phyloP scores from a whole-genome alignment of 352 stramenopile genomes.

The Aphanomyces astaci region DNA sequence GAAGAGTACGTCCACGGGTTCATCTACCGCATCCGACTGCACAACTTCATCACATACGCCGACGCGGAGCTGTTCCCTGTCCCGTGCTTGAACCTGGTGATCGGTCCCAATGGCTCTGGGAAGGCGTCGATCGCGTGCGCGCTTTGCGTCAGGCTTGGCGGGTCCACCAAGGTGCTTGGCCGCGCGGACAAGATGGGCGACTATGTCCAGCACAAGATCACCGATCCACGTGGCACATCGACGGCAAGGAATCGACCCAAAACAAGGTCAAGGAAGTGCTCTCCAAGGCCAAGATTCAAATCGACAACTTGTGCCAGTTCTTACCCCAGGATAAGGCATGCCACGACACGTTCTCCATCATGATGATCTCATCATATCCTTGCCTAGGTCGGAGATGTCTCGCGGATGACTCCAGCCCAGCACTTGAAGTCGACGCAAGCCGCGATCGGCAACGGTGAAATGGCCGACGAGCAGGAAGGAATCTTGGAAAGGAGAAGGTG shows the following conservation, averaged over 20 bases:
- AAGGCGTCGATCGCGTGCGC: constrained; percentile 95
- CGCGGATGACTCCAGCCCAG: constrained; percentile 67
- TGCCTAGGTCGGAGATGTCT: constrained; percentile 76
- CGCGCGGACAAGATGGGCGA: constrained; percentile 89
- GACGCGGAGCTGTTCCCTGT: constrained; percentile 87
- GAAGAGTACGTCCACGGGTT: constrained; percentile 77
- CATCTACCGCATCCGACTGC: constrained; percentile 86
- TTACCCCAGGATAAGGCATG: constrained; percentile 97
- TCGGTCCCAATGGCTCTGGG: constrained; percentile 95
- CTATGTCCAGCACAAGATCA: constrained; percentile 87
- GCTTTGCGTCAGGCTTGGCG: constrained; percentile 94
- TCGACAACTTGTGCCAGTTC: constrained; percentile 99
- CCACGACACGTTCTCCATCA: too few species aligned
- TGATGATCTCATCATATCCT: too few species aligned
- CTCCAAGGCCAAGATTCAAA: constrained; percentile 86
- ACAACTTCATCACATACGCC: constrained; percentile 93
- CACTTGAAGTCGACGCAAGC: constrained; percentile 72
- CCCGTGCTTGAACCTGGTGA: constrained; percentile 95
- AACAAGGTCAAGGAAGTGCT: constrained; percentile 77
- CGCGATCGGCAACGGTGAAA: constrained; percentile 62
- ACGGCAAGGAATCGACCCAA: constrained; percentile 57
- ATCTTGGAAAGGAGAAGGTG: constrained; percentile 64
- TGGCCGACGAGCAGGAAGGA: constrained; percentile 60
- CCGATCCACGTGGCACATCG: constrained; percentile 73
- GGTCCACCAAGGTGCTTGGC: constrained; percentile 90